phyloP scores from a whole-genome alignment of 2,329 filamentous ascomycete genomes.

The Decorospora gaudefroyi region DNA sequence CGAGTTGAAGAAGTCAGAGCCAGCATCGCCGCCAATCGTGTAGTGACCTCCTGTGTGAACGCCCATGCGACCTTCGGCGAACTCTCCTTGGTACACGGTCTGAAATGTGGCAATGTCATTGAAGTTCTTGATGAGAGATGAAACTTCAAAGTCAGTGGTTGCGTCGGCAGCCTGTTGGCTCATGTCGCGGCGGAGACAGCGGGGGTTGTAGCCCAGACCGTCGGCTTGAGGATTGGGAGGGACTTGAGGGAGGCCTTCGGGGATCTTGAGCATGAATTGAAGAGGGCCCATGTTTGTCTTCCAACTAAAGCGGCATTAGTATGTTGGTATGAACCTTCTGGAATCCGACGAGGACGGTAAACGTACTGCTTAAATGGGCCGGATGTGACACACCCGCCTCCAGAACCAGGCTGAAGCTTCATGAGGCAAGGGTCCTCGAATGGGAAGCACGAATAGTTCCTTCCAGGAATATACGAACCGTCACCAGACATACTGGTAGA shows the following conservation, averaged over 20 bases:
- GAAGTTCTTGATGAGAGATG: constrained; percentile 28
- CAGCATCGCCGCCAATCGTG: constrained; percentile 32
- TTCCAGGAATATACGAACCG: constrained; percentile 41
- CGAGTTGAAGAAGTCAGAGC: constrained; percentile 49
- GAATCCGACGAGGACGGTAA: neutral
- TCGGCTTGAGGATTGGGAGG: constrained; percentile 34
- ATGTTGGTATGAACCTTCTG: neutral
- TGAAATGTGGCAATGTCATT: constrained; percentile 43
- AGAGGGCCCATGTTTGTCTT: constrained; percentile 56
- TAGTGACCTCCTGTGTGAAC: constrained; percentile 55
- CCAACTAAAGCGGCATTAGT: constrained; percentile 21
- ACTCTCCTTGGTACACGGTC: constrained; percentile 46
- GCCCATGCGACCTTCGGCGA: constrained; percentile 41
- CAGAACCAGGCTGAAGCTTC: constrained; percentile 47
- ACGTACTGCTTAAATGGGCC: constrained; percentile 57
- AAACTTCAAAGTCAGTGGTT: constrained; percentile 31
- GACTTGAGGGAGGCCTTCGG: constrained; percentile 21
- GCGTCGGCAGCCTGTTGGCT: constrained; percentile 28
- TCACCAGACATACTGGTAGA: constrained; percentile 54
- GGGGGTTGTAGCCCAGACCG: constrained; percentile 42
- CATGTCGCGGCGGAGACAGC: constrained; percentile 48
- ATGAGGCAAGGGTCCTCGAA: constrained; percentile 11
- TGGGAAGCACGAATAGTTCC: constrained; percentile 37
- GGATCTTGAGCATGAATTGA: constrained; percentile 37
- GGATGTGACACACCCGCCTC: constrained; percentile 59